Evolutionary conservation across 331 rosid species (phyloP).

Genomic region (Dryas integrifolia): DNA sequence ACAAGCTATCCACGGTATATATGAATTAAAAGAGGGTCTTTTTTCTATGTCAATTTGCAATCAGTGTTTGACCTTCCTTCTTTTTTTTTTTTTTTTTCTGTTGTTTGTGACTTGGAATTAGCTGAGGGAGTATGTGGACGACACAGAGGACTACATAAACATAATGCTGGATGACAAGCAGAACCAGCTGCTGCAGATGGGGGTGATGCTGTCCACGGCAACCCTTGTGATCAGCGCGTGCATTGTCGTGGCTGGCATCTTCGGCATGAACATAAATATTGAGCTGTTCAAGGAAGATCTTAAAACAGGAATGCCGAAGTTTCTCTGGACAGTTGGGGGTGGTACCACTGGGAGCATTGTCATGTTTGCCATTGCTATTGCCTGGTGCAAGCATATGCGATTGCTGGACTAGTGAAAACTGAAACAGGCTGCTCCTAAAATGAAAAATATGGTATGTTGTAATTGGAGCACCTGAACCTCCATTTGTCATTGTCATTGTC

Average conservation of each 20-base stretch:
- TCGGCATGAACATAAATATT: slow-evolving; percentile 83
- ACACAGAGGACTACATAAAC: slow-evolving; percentile 96
- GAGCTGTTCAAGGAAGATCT: slow-evolving; percentile 29
- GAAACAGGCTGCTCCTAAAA: too few species aligned
- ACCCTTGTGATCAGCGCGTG: slow-evolving; percentile 81
- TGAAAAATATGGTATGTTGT: too few species aligned
- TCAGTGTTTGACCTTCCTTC: neutral
- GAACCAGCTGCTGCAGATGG: slow-evolving; percentile 96
- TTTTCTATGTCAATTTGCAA: too few species aligned
- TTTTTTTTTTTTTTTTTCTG: neutral
- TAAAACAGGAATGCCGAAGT: slow-evolving; percentile 51
- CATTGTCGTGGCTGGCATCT: slow-evolving; percentile 84
- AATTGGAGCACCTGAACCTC: too few species aligned
- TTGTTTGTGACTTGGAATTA: slow-evolving; percentile 26
- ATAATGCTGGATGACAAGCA: slow-evolving; percentile 99
- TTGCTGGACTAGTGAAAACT: slow-evolving; percentile 41
- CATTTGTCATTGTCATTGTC: too few species aligned
- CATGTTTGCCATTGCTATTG: slow-evolving; percentile 71
- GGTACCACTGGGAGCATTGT: slow-evolving; percentile 62
- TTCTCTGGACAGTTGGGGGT: slow-evolving; percentile 84
- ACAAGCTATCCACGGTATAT: slow-evolving; percentile 86
- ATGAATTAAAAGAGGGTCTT: neutral
- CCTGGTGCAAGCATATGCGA: slow-evolving; percentile 87
- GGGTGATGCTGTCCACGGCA: slow-evolving; percentile 93
- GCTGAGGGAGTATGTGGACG: slow-evolving; percentile 96